These are phyloP conservation scores for Cichorium intybus DNA, from an alignment of 140 eudicot genomes.

Conservation along the genomic window DNA sequence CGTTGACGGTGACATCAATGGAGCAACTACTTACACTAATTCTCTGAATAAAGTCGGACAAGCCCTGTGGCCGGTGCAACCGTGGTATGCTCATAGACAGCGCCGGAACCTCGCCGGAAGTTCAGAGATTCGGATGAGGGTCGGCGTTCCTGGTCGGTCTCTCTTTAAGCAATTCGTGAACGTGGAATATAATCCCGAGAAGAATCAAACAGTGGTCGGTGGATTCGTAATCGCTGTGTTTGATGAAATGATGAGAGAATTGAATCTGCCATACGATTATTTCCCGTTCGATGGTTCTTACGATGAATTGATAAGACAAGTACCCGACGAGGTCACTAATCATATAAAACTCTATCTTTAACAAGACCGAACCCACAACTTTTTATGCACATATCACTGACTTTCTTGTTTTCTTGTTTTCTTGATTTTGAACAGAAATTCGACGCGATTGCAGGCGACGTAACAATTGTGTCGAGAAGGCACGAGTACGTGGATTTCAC, in stretches of 20 bases:
- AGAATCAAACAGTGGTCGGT: constrained; percentile 19
- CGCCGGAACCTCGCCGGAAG: constrained; percentile 25
- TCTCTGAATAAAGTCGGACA: constrained; percentile 30
- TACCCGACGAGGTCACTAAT: constrained; percentile 20
- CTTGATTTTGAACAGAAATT: constrained; percentile 23
- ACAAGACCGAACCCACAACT: neutral
- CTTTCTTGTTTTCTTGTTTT: constrained; percentile 3
- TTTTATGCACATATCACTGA: neutral
- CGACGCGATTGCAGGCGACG: constrained; percentile 48
- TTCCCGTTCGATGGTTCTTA: constrained; percentile 41
- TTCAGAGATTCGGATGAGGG: constrained; percentile 37
- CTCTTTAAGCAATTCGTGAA: constrained; percentile 41
- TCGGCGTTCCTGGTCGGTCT: constrained; percentile 46
- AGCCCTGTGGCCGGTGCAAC: constrained; percentile 44
- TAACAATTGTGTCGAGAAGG: constrained; percentile 38
- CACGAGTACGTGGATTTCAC: constrained; percentile 46
- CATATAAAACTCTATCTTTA: neutral
- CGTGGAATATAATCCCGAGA: constrained; percentile 20
- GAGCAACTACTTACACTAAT: constrained; percentile 13
- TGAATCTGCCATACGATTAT: constrained; percentile 44
- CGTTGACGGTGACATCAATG: constrained; percentile 10
- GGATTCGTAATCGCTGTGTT: constrained; percentile 55
- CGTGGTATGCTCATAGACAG: constrained; percentile 21
- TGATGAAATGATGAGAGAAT: constrained; percentile 36
- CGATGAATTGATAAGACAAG: constrained; percentile 31